Evolutionary conservation across 2,329 filamentous ascomycete species (phyloP).

Genomic region (Albifimbria verrucaria): DNA sequence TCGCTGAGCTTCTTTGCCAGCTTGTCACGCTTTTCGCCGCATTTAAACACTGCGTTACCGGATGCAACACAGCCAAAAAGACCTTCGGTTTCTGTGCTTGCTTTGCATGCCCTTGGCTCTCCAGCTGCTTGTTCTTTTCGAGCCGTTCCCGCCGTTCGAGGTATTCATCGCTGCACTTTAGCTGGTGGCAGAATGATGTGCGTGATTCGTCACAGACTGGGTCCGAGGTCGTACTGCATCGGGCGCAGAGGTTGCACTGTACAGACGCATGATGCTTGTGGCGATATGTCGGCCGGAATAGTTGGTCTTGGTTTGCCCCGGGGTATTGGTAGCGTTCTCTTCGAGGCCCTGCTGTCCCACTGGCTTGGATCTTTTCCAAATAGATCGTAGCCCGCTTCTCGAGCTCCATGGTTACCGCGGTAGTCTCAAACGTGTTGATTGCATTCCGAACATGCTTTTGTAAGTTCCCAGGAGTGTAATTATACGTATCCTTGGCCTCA

Average conservation of each 20-base stretch:
- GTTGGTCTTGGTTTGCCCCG: not conserved
- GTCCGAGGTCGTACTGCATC: not conserved
- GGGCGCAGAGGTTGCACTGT: not conserved
- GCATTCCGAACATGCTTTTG: not conserved
- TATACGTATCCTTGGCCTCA: not conserved
- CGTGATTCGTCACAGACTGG: not conserved
- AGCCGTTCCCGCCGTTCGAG: not conserved
- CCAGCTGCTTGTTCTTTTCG: not conserved
- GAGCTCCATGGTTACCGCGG: not conserved
- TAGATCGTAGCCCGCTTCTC: not conserved
- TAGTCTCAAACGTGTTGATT: not conserved
- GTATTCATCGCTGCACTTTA: not conserved
- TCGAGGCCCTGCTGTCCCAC: not conserved
- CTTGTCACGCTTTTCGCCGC: constrained; percentile 27
- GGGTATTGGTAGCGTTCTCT: not conserved
- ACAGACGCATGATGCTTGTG: not conserved
- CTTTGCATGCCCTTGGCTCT: not conserved
- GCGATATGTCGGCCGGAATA: not conserved
- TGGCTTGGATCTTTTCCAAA: not conserved
- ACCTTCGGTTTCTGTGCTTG: not conserved
- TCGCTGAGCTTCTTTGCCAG: constrained; percentile 13
- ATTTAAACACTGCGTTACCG: constrained; percentile 35
- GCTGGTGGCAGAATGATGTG: not conserved
- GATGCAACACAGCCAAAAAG: constrained; percentile 32
- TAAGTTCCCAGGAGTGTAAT: not conserved